phyloP scores from a whole-genome alignment of 2,329 filamentous ascomycete species.

The Penicillium freii region DNA sequence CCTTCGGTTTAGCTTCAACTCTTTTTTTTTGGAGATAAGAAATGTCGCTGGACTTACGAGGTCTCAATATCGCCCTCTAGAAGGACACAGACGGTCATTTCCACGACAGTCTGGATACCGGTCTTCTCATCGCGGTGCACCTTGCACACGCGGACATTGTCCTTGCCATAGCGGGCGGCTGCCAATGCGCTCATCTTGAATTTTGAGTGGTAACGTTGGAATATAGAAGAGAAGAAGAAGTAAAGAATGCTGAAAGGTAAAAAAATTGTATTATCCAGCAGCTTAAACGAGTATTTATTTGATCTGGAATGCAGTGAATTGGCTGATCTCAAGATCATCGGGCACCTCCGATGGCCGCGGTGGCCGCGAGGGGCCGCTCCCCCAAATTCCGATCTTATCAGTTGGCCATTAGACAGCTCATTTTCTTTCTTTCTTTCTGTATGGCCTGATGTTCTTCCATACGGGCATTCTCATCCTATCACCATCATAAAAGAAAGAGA shows the following conservation, averaged over 20 bases:
- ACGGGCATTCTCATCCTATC: not conserved
- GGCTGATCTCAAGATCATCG: constrained; percentile 24
- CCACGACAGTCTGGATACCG: constrained; percentile 78
- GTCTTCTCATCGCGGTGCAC: constrained; percentile 76
- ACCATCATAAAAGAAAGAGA: not conserved
- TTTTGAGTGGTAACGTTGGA: not conserved
- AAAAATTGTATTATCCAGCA: not conserved
- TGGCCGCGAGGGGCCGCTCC: constrained; percentile 34
- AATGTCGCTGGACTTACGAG: constrained; percentile 55
- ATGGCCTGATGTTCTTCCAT: not conserved
- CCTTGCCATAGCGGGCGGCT: constrained; percentile 61
- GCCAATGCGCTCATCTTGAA: constrained; percentile 38
- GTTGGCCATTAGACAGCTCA: not conserved
- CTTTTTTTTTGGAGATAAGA: not conserved
- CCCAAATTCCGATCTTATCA: constrained; percentile 32
- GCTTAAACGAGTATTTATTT: constrained; percentile 2
- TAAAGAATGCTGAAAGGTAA: not conserved
- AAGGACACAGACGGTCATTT: constrained; percentile 92
- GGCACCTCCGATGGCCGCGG: constrained; percentile 43
- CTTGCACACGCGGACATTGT: constrained; percentile 98
- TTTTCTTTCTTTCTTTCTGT: not conserved
- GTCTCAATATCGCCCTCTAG: constrained; percentile 89
- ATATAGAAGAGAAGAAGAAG: not conserved
- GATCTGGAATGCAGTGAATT: not conserved
- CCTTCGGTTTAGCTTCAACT: constrained; percentile 5